Percentiles rank a stretch among this genome's conserved stretches.
phyloP scores from a whole-genome alignment of 768 basidiomycete species.

The Amylocystis lapponica region DNA sequence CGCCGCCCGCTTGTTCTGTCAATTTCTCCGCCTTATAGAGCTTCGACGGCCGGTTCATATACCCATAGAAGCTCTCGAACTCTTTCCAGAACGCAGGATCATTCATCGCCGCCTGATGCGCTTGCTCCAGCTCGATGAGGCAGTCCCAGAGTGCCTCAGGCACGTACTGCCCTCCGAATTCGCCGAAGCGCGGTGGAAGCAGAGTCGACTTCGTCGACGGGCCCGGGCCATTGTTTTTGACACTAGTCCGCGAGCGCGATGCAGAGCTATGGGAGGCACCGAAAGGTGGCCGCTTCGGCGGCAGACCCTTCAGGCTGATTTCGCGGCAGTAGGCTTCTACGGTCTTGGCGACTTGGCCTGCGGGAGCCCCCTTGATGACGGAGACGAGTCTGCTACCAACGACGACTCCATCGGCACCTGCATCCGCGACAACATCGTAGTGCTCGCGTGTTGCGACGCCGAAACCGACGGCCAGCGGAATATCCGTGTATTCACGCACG shows the following conservation, averaged over 20 bases:
- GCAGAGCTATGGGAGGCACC: slow-evolving; percentile 22
- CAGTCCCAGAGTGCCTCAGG: slow-evolving; percentile 95
- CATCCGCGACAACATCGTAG: slow-evolving; percentile 76
- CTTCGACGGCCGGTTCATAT: slow-evolving; percentile 93
- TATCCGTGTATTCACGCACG: slow-evolving; percentile 69
- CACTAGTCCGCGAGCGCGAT: slow-evolving; percentile 8
- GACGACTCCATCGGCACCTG: slow-evolving; percentile 95
- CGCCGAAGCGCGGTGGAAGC: slow-evolving; percentile 83
- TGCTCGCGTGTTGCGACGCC: slow-evolving; percentile 89
- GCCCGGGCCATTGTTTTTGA: slow-evolving; percentile 26
- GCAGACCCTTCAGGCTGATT: slow-evolving; percentile 46
- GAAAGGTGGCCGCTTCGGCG: slow-evolving; percentile 10
- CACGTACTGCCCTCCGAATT: slow-evolving; percentile 97
- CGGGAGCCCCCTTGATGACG: slow-evolving; percentile 64
- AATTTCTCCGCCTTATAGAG: slow-evolving; percentile 89
- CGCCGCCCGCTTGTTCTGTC: slow-evolving; percentile 86
- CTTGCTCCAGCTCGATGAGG: slow-evolving; percentile 83
- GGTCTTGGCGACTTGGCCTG: slow-evolving; percentile 40
- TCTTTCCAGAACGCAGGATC: slow-evolving; percentile 94
- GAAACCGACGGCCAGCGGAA: slow-evolving; percentile 94
- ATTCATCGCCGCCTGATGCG: slow-evolving; percentile 78
- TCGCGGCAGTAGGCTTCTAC: slow-evolving; percentile 74
- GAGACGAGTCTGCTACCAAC: slow-evolving; percentile 84
- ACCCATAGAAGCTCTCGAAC: slow-evolving; percentile 79
- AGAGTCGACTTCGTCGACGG: slow-evolving; percentile 27